Evolutionary conservation across 179 eudicot species (phyloP).

Genomic region (Kewa caespitosa): DNA sequence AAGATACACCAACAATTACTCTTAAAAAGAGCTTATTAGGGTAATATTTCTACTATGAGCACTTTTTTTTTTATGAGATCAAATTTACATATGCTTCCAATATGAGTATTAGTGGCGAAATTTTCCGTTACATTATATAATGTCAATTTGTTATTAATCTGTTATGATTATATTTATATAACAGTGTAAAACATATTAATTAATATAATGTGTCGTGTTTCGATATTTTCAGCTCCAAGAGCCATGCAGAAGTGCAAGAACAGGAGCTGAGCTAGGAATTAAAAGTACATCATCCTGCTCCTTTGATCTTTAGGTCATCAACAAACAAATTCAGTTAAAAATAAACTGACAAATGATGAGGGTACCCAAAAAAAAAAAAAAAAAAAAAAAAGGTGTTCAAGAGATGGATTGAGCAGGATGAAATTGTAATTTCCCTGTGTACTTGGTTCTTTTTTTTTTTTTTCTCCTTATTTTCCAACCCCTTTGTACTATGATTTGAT

Average conservation of each 20-base stretch:
- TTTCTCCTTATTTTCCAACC: too few species aligned
- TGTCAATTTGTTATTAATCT: too few species aligned
- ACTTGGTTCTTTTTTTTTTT: conserved; percentile 6
- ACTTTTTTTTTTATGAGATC: too few species aligned
- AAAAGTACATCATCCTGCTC: conserved; percentile 33
- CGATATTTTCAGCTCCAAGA: conserved; percentile 76
- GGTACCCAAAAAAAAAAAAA: neutral
- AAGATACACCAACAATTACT: too few species aligned
- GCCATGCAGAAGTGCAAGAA: conserved; percentile 88
- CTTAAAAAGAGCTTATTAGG: too few species aligned
- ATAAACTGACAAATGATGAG: neutral
- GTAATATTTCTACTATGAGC: too few species aligned
- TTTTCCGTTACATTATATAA: too few species aligned
- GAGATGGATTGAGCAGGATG: conserved; percentile 55
- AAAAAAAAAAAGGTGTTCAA: conserved; percentile 16
- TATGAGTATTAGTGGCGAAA: too few species aligned
- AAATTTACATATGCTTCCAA: too few species aligned
- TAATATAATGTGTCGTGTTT: too few species aligned
- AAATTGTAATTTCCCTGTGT: conserved; percentile 30
- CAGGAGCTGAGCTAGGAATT: conserved; percentile 42
- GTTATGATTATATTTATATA: too few species aligned
- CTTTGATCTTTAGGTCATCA: conserved; percentile 38
- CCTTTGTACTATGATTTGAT: conserved; percentile 27
- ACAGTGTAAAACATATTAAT: too few species aligned
- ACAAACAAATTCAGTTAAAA: conserved; percentile 3